Percentiles rank a stretch among this genome's conserved stretches.
phyloP scores from a whole-genome alignment of 2,329 filamentous ascomycete genomes.

The Alternaria arbusti region DNA sequence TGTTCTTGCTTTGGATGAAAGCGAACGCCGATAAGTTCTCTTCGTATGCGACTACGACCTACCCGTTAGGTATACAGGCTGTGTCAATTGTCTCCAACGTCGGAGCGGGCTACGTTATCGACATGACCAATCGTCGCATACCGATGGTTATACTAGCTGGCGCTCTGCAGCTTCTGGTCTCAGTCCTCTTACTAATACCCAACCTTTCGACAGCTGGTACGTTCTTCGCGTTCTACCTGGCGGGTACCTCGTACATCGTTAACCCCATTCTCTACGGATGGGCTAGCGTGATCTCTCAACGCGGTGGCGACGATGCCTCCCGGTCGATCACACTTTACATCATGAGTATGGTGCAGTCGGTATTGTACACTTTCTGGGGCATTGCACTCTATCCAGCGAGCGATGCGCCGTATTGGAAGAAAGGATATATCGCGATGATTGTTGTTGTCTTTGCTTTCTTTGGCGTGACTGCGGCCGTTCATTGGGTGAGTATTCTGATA shows the following conservation, averaged over 20 bases:
- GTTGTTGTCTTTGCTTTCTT: slow-evolving; percentile 37
- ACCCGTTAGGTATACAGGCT: slow-evolving; percentile 63
- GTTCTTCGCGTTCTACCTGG: slow-evolving; percentile 49
- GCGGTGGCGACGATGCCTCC: slow-evolving; percentile 51
- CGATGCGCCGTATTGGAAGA: slow-evolving; percentile 54
- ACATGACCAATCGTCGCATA: slow-evolving; percentile 44
- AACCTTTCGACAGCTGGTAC: slow-evolving; percentile 39
- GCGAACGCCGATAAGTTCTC: slow-evolving; percentile 29
- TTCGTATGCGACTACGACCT: slow-evolving; percentile 62
- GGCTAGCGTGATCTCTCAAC: slow-evolving; percentile 49
- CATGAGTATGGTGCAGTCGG: slow-evolving; percentile 51
- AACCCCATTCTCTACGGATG: slow-evolving; percentile 51
- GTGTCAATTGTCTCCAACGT: slow-evolving; percentile 61
- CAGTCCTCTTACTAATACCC: slow-evolving; percentile 44
- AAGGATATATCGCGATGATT: slow-evolving; percentile 48
- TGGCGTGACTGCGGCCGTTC: slow-evolving; percentile 26
- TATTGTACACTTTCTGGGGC: slow-evolving; percentile 56
- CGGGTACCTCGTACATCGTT: slow-evolving; percentile 51
- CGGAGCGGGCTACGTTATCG: slow-evolving; percentile 47
- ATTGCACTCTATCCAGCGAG: slow-evolving; percentile 52
- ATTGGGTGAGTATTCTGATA: slow-evolving; percentile 22
- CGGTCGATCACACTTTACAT: slow-evolving; percentile 50
- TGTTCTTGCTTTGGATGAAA: slow-evolving; percentile 37
- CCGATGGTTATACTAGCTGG: slow-evolving; percentile 47
- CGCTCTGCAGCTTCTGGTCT: slow-evolving; percentile 42